A percentile compares a stretch with the other conserved stretches of the same genome.
Conservation (phyloP, 2,329 filamentous ascomycete genomes). For the Esteya vermicola region DNA sequence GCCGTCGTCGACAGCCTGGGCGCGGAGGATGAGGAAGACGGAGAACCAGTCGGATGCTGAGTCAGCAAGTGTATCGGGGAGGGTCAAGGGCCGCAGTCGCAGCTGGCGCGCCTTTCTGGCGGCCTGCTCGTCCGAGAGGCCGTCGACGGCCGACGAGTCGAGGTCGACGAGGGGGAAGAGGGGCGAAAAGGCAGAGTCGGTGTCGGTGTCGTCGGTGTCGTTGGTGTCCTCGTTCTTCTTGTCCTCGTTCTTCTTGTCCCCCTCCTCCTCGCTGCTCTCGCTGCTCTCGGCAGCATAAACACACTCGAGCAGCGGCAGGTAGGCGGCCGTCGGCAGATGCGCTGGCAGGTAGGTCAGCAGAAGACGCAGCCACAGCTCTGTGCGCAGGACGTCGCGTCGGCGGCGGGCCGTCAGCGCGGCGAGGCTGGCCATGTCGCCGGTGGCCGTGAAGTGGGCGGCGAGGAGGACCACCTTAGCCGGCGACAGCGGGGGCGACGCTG, state of each 20-base stretch:
- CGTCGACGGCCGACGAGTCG: constrained; percentile 40
- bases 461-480: constrained; percentile 58
- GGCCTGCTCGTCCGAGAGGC: constrained; percentile 48
- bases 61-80: constrained; percentile 23
- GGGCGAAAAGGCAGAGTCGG: no score
- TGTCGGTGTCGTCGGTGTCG: no score
- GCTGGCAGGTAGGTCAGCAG: constrained; percentile 68
- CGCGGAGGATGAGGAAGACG: constrained; percentile 52
- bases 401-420: constrained; percentile 43
- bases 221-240: no score
- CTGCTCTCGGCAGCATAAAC: constrained; percentile 38
- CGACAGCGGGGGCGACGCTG: constrained; percentile 26
- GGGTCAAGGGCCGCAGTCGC: constrained; percentile 39
- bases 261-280: no score
- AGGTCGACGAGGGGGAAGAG: constrained; percentile 24
- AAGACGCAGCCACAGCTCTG: constrained; percentile 55
- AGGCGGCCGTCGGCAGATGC: constrained; percentile 46
- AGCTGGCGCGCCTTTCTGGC: constrained; percentile 50
- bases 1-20: constrained; percentile 55
- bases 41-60: constrained; percentile 22
- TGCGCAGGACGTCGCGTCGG: constrained; percentile 37
- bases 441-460: constrained; percentile 54
- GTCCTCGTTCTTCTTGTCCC: no score
- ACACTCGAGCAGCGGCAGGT: constrained; percentile 45
- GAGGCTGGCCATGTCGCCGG: constrained; percentile 49